phyloP scores from a whole-genome alignment of 2,329 filamentous ascomycete species.

The Torrubiellomyces zombiae region DNA sequence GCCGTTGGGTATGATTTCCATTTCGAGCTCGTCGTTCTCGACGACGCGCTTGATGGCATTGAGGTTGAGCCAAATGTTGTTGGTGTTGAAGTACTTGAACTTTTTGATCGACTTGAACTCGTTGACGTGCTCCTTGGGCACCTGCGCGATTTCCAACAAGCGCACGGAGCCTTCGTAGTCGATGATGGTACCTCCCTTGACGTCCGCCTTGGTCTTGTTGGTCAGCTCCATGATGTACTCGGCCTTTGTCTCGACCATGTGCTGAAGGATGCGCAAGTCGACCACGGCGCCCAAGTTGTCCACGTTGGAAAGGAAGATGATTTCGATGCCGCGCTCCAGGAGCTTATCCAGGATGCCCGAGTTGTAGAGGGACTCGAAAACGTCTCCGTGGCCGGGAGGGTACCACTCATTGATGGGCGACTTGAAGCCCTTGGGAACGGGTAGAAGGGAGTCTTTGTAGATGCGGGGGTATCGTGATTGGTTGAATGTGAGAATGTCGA shows the following conservation, averaged over 20 bases:
- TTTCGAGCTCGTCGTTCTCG: conserved; percentile 93
- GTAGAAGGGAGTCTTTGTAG: conserved; percentile 93
- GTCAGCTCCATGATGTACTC: conserved; percentile 99
- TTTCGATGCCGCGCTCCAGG: conserved; percentile 85
- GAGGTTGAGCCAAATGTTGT: conserved; percentile 99
- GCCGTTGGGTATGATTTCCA: conserved; percentile 99
- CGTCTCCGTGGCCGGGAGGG: conserved; percentile 96
- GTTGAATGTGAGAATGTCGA: conserved; percentile 99
- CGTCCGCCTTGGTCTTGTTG: conserved; percentile 99
- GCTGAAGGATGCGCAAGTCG: conserved; percentile 92
- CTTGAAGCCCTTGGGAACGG: conserved; percentile 77
- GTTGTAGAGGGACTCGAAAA: conserved; percentile 99
- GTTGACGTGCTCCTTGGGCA: conserved; percentile 98
- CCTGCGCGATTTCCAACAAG: conserved; percentile 95
- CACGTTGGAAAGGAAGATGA: conserved; percentile 96
- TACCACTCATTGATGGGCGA: conserved; percentile 95
- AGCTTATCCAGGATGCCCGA: conserved; percentile 96
- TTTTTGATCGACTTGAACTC: conserved; percentile 99
- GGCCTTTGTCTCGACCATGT: conserved; percentile 94
- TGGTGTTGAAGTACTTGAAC: conserved; percentile 99
- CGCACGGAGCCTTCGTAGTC: conserved; percentile 96
- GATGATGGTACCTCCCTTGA: conserved; percentile 99
- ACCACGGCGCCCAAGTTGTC: conserved; percentile 98
- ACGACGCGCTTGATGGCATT: conserved; percentile 96
- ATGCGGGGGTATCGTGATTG: conserved; percentile 97